These are phyloP conservation scores for Carex myosuroides DNA, from an alignment of 176 grass and related monocot genomes.

Conservation along the genomic window DNA sequence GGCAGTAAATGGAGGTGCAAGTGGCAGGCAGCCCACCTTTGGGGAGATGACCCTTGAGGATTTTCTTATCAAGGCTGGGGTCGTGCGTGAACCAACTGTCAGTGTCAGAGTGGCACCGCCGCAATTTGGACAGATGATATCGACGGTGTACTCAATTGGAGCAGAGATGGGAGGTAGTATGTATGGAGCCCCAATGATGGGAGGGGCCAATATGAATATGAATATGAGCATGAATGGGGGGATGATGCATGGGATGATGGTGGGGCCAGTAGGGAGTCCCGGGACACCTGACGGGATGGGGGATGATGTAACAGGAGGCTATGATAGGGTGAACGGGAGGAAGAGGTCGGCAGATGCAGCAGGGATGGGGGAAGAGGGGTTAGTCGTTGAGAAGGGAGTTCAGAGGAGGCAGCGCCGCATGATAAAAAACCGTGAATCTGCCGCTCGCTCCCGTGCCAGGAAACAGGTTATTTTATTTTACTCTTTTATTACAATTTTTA, in stretches of 20 bases:
- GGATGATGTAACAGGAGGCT: constrained; percentile 44
- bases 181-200: constrained; percentile 20
- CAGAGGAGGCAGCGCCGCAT: constrained; percentile 80
- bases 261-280: constrained; percentile 21
- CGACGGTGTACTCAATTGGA: constrained; percentile 23
- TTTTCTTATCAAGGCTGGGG: constrained; percentile 77
- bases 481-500: neutral
- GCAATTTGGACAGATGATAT: constrained; percentile 4
- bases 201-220: neutral
- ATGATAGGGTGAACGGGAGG: constrained; percentile 25
- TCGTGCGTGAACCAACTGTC: constrained; percentile 40
- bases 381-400: constrained; percentile 44
- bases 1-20: neutral
- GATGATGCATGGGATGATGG: constrained; percentile 23
- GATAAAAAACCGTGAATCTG: constrained; percentile 96
- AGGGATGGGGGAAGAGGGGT: constrained; percentile 21
- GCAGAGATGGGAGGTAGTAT: neutral
- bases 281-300: constrained; percentile 23
- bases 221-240: constrained; percentile 12
- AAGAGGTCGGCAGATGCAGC: constrained; percentile 28
- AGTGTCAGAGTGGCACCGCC: neutral
- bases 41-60: constrained; percentile 97
- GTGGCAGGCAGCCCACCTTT: constrained; percentile 41
- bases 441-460: constrained; percentile 66
- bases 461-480: constrained; percentile 56